Base-by-base conservation (phyloP, 2,329 filamentous ascomycete genomes). In the Tolypocladium nubicola region DNA sequence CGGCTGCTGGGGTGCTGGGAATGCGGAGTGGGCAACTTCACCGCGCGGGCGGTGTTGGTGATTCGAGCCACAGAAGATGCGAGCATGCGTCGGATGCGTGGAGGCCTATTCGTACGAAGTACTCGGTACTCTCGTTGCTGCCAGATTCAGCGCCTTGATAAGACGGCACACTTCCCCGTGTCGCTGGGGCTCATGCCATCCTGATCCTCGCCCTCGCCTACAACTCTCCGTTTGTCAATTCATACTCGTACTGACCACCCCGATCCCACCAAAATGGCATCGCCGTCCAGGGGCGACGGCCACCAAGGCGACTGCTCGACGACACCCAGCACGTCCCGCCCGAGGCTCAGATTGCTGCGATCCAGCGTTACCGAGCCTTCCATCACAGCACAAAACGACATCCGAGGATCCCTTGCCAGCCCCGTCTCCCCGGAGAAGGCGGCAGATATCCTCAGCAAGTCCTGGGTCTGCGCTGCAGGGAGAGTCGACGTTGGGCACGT, bases 361-460 rank as follows among this genome's bases (percentile, higher is more conserved):
- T 78, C 81, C 35, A 76, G 75, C 56, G 79, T 77, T 38, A 84
- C 81, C 13, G 81, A 81, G 60, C 81, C 82, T 4, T 82, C 80
- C 35, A 77, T 84, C 61, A 83, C 79, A 14, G 75, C 78, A 5
- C 80, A 79, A 38, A 81, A 78, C 61, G 77, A 76, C 39, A 79
- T 76, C 60, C 73, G 77, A 56, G 77, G 78, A 57, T 74, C 81
- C 43, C 69, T 83, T 50, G 76, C 77, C 16, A 76, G 70, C 55
- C 73, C 78, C 2, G 75, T 77, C 59, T 74, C 76, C 13, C 74
- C 73, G 35, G 76, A 79, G 30, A 72, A 77, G 60, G 82, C 81
- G 21, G 75, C 81, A 4, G 80, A 83, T 54, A 68, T 84, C 26
- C 73, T 84, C 56, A 82, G 71, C 64, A 75, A 78, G 56, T 76